Evolutionary conservation across 23 red algal species (phyloP).

Genomic region (Gracilaria domingensis): DNA sequence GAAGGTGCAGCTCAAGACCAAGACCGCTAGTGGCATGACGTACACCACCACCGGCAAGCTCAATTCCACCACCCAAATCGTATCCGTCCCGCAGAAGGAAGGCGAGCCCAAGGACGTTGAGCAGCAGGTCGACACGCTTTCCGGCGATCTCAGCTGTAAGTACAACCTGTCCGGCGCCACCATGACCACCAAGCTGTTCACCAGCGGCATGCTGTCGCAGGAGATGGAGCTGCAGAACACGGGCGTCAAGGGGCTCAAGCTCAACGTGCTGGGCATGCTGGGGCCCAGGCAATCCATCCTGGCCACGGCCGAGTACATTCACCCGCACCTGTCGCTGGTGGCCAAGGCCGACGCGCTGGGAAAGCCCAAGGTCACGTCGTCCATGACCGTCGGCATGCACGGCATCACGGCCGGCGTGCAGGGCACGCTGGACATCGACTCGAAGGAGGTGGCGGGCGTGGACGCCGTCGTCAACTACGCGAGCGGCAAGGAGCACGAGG

Average conservation of each 20-base stretch:
- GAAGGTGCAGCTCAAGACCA: slow-evolving; percentile 83
- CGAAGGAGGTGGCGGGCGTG: slow-evolving; percentile 60
- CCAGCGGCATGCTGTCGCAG: slow-evolving; percentile 75
- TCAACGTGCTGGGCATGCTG: slow-evolving; percentile 67
- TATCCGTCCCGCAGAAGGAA: background rate
- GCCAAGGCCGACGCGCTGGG: slow-evolving; percentile 53
- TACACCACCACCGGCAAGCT: slow-evolving; percentile 77
- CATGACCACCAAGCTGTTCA: slow-evolving; percentile 84
- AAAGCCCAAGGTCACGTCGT: slow-evolving; percentile 50
- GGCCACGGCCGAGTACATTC: slow-evolving; percentile 71
- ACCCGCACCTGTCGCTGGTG: slow-evolving; percentile 63
- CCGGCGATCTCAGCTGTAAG: slow-evolving; percentile 81
- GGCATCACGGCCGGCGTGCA: slow-evolving; percentile 76
- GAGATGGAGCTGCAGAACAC: slow-evolving; percentile 78
- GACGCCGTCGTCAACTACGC: slow-evolving; percentile 74
- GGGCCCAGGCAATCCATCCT: slow-evolving; percentile 45
- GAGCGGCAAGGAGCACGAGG: slow-evolving; percentile 79
- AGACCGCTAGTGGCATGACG: slow-evolving; percentile 74
- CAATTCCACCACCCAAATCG: background rate
- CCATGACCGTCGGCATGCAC: slow-evolving; percentile 65
- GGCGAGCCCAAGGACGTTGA: slow-evolving; percentile 4
- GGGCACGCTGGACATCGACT: slow-evolving; percentile 67
- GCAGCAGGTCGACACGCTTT: background rate
- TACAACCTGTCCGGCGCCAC: slow-evolving; percentile 62
- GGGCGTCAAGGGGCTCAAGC: slow-evolving; percentile 78